A percentile compares a stretch with the other conserved stretches of the same genome.
These are phyloP conservation scores for Ambrosia trifida DNA, from an alignment of 129 eudicot species.

Conservation along the genomic window DNA sequence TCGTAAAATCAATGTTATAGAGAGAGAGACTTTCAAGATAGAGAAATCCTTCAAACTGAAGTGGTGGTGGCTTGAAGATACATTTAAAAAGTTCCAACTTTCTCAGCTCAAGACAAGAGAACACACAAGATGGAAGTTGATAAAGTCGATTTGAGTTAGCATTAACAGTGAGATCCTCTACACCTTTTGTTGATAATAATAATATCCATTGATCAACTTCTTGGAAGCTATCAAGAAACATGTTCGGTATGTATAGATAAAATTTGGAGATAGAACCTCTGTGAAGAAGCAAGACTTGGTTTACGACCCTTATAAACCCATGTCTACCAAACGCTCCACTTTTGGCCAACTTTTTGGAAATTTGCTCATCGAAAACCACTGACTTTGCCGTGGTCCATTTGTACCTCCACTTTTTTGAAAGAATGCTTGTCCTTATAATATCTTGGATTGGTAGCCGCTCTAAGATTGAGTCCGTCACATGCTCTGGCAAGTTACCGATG, in stretches of 20 bases:
- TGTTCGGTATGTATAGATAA: no score
- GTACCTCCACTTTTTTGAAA: slow-evolving; percentile 29
- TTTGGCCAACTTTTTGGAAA: slow-evolving; percentile 4
- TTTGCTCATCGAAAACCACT: slow-evolving; percentile 2
- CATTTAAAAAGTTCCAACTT: not conserved
- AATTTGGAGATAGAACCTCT: no score
- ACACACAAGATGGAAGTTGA: slow-evolving; percentile 9
- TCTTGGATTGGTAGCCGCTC: slow-evolving; percentile 29
- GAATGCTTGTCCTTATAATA: slow-evolving; percentile 14
- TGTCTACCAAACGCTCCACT: not conserved
- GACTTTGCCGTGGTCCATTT: slow-evolving; percentile 12
- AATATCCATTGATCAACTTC: no score
- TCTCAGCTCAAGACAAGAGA: slow-evolving; percentile 14
- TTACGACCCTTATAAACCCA: slow-evolving; percentile 13
- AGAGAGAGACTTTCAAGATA: slow-evolving; percentile 11
- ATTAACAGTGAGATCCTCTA: no score
- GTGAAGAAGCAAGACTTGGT: not conserved
- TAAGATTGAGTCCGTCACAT: slow-evolving; percentile 24
- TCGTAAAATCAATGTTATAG: not conserved
- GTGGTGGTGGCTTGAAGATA: slow-evolving; percentile 19
- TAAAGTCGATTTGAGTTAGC: not conserved
- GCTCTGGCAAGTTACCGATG: slow-evolving; percentile 3
- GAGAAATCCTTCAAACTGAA: slow-evolving; percentile 9
- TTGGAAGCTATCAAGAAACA: no score
- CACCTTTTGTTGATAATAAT: no score